phyloP scores from a whole-genome alignment of 1,139 yeast genomes.

The Pichia inconspicua region DNA sequence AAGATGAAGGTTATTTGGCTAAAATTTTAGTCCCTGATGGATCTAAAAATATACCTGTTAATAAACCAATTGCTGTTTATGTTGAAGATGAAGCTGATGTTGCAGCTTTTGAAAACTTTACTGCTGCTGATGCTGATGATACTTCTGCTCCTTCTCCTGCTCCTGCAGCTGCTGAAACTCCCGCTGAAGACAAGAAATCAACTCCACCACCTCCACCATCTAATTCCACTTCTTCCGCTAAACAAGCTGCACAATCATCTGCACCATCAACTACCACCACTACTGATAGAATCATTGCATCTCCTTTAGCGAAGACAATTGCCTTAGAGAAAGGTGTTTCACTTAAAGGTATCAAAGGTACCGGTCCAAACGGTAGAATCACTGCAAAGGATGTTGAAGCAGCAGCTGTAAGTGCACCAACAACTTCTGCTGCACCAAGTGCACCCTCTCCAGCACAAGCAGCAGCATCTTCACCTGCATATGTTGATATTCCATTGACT shows the following conservation, averaged over 20 bases:
- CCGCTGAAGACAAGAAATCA: conserved; percentile 16
- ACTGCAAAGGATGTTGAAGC: conserved; percentile 83
- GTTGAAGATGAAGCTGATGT: conserved; percentile 85
- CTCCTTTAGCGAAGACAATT: conserved; percentile 89
- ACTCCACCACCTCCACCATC: conserved; percentile 25
- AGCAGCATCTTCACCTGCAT: conserved; percentile 48
- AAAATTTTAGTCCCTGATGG: conserved; percentile 84
- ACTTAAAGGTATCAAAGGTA: conserved; percentile 74
- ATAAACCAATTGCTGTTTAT: conserved; percentile 92
- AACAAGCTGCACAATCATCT: too few relatives aligned
- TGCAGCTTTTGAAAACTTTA: conserved; percentile 78
- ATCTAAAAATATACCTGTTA: conserved; percentile 83
- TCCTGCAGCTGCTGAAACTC: conserved; percentile 31
- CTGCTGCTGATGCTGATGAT: conserved; percentile 74
- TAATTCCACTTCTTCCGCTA: conserved; percentile 31
- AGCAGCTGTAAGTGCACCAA: conserved; percentile 15
- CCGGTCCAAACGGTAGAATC: conserved; percentile 95
- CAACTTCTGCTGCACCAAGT: conserved; percentile 32
- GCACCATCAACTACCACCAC: conserved; percentile 11
- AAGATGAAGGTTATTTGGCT: conserved; percentile 94
- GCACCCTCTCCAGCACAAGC: conserved; percentile 40
- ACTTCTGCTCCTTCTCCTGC: conserved; percentile 37
- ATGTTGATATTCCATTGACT: conserved; percentile 78
- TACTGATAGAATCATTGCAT: conserved; percentile 75
- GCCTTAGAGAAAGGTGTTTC: conserved; percentile 92